Conservation (phyloP, 768 basidiomycete genomes). For the Rhodotorula babjevae region DNA sequence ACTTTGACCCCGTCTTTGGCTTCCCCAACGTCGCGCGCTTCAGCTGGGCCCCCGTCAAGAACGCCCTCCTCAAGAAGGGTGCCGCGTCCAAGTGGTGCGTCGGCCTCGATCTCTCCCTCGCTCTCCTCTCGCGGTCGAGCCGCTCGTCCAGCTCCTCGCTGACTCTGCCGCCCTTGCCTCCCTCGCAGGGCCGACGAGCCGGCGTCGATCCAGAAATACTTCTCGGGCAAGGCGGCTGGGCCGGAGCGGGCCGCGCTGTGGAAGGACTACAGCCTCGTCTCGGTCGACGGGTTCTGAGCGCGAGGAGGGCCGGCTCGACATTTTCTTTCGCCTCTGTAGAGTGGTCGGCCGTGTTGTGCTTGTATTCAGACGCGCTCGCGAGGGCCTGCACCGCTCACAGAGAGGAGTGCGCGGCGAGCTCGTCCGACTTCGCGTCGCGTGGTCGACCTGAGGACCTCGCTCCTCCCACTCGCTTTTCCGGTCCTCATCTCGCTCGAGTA, state of each 20-base stretch:
- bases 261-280: conserved; percentile 40
- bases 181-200: conserved; percentile 39
- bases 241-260: conserved; percentile 30
- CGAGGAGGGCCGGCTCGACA: too few relatives aligned
- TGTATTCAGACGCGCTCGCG: too few relatives aligned
- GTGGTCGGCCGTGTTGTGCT: too few relatives aligned
- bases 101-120: not conserved
- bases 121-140: not conserved
- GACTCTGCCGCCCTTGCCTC: not conserved
- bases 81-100: conserved; percentile 73
- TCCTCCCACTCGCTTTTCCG: too few relatives aligned
- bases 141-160: not conserved
- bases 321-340: too few relatives aligned
- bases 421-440: too few relatives aligned
- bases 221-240: conserved; percentile 17
- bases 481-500: too few relatives aligned
- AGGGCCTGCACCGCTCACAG: too few relatives aligned
- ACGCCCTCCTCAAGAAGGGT: conserved; percentile 71
- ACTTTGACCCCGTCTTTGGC: conserved; percentile 83
- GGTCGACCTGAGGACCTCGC: too few relatives aligned
- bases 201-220: conserved; percentile 40
- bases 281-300: conserved; percentile 37
- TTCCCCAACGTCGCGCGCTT: conserved; percentile 85
- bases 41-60: conserved; percentile 90
- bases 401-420: too few relatives aligned